phyloP scores from a whole-genome alignment of 257 asterid species.

The Knoxia roxburghii region DNA sequence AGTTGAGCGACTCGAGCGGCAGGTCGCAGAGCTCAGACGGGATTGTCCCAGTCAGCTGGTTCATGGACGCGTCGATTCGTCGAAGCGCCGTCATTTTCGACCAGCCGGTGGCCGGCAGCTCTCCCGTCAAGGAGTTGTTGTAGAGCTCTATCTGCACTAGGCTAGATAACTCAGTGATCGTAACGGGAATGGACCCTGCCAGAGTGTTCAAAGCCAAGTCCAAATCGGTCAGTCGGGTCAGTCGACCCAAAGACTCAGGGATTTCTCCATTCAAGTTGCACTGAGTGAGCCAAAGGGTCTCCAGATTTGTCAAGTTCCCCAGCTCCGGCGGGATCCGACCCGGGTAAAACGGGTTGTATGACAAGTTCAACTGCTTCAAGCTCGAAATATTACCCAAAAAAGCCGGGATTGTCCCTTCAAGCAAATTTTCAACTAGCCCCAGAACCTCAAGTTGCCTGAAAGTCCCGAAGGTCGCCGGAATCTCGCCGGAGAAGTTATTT shows the following conservation, averaged over 20 bases:
- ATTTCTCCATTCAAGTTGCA: conserved; percentile 68
- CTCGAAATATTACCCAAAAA: conserved; percentile 67
- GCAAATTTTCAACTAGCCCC: conserved; percentile 66
- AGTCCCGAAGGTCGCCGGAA: conserved; percentile 68
- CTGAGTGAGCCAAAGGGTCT: conserved; percentile 83
- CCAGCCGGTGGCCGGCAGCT: conserved; percentile 75
- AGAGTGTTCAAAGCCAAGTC: conserved; percentile 71
- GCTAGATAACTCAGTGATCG: conserved; percentile 61
- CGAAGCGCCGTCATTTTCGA: conserved; percentile 66
- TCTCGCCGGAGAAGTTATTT: conserved; percentile 81
- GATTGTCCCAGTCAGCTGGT: conserved; percentile 62
- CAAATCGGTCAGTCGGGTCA: conserved; percentile 57
- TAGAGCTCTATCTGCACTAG: conserved; percentile 83
- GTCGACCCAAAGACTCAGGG: conserved; percentile 73
- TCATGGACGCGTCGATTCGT: conserved; percentile 86
- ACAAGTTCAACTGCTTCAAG: conserved; percentile 77
- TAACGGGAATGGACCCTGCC: conserved; percentile 60
- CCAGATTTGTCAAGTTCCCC: conserved; percentile 65
- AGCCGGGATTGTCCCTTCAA: conserved; percentile 71
- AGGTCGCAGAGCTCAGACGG: conserved; percentile 79
- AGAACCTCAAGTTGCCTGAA: conserved; percentile 79
- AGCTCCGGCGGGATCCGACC: conserved; percentile 86
- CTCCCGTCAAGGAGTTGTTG: conserved; percentile 79
- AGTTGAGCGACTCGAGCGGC: conserved; percentile 83
- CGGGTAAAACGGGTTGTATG: conserved; percentile 77